Percentiles rank a stretch among this genome's conserved stretches.
Conservation (phyloP, 1,284 basidiomycete species). For the Puccinia novopanici region DNA sequence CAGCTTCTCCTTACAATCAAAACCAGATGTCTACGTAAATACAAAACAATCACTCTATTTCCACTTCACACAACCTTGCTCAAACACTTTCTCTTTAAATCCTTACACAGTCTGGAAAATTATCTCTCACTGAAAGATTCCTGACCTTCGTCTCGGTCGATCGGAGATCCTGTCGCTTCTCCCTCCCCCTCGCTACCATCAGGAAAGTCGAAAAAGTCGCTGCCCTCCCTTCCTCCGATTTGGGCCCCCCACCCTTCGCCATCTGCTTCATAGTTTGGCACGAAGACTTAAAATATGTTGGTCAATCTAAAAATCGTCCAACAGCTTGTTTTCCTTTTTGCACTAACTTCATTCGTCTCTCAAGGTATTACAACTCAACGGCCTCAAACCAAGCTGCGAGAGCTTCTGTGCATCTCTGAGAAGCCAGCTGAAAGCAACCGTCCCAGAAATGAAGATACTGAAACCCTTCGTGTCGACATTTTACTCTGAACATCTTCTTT, state of each 20-base stretch:
- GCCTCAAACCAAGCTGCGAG: conserved; percentile 91
- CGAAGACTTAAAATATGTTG: conserved; percentile 79
- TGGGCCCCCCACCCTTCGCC: conserved; percentile 85
- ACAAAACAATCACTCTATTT: too few species aligned
- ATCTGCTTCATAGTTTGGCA: conserved; percentile 93
- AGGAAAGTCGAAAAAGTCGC: conserved; percentile 80
- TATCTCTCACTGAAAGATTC: conserved; percentile 86
- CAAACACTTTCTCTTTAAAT: conserved; percentile 40
- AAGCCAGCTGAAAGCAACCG: conserved; percentile 82
- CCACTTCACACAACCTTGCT: too few species aligned
- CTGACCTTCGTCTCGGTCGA: conserved; percentile 89
- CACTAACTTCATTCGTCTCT: neutral
- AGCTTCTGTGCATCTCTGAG: conserved; percentile 86
- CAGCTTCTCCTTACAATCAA: conserved; percentile 77
- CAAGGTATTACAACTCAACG: conserved; percentile 87
- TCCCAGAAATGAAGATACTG: conserved; percentile 86
- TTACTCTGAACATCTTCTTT: conserved; percentile 88
- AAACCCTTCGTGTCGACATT: conserved; percentile 88
- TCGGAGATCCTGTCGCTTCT: conserved; percentile 85
- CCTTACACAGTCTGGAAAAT: conserved; percentile 74
- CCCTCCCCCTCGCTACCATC: conserved; percentile 87
- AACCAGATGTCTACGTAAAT: conserved; percentile 90
- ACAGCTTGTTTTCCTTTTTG: too few species aligned
- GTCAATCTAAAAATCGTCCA: too few species aligned
- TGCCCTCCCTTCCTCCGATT: conserved; percentile 68